A percentile compares a stretch with the other conserved stretches of the same genome.
Conservation (phyloP, 2,329 filamentous ascomycete genomes). For the Canariomyces notabilis region DNA sequence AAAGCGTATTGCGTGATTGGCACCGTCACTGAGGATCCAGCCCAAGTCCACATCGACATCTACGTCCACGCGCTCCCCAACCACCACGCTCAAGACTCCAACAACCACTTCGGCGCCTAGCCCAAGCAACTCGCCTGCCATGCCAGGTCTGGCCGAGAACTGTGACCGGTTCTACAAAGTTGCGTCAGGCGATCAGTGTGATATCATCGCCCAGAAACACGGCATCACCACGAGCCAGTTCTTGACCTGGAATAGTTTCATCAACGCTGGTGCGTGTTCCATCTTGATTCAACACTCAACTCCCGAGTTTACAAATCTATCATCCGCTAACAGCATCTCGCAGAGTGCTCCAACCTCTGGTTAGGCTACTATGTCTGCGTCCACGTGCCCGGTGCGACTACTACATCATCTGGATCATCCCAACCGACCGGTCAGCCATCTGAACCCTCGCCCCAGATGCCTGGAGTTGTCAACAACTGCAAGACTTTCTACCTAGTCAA, state of each 20-base stretch:
- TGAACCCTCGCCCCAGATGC: background rate
- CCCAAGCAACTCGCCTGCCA: slow-evolving; percentile 1
- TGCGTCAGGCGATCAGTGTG: slow-evolving; percentile 1
- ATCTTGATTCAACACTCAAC: background rate
- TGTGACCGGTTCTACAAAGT: slow-evolving; percentile 4
- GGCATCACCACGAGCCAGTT: background rate
- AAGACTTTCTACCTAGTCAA: slow-evolving; percentile 5
- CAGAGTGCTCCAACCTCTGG: slow-evolving; percentile 7
- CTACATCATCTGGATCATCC: background rate
- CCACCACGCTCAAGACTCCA: slow-evolving; percentile 8
- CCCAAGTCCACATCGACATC: slow-evolving; percentile 6
- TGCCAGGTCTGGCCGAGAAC: slow-evolving; percentile 1
- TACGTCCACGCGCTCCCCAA: background rate
- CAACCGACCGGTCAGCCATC: too few species aligned
- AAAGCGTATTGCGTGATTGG: slow-evolving; percentile 17
- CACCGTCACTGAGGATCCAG: slow-evolving; percentile 4
- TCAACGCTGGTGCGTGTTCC: background rate
- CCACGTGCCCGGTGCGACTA: background rate
- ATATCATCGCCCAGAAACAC: background rate
- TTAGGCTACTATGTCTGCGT: slow-evolving; percentile 4
- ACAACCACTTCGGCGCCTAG: slow-evolving; percentile 1
- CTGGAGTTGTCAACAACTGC: slow-evolving; percentile 4
- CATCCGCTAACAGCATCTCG: too few species aligned
- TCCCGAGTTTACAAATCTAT: too few species aligned
- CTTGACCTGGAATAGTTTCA: background rate